Conservation (phyloP, 2,329 filamentous ascomycete species). For the Alternaria viburni region DNA sequence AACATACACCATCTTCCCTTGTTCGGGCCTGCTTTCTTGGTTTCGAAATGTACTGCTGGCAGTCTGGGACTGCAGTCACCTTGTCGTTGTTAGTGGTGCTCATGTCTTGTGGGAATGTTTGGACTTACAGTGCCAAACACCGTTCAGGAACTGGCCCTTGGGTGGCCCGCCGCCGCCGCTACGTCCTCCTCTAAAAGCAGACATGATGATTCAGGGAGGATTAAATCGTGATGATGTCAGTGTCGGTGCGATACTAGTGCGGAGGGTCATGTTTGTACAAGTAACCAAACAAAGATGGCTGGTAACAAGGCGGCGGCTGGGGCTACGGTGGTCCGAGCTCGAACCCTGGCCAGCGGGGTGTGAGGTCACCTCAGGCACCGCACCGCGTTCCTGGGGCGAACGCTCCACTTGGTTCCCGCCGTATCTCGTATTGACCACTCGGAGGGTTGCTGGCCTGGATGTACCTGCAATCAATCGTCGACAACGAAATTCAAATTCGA, state of each 20-base stretch:
- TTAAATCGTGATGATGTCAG: not conserved
- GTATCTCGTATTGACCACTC: not conserved
- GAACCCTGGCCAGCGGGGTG: not conserved
- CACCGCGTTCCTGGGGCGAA: not conserved
- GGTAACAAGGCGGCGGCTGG: not conserved
- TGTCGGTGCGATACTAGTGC: not conserved
- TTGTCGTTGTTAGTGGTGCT: conserved; percentile 26
- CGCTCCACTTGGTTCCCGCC: conserved; percentile 4
- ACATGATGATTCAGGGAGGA: conserved; percentile 19
- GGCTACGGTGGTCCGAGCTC: not conserved
- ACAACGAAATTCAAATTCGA: not conserved
- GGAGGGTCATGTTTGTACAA: not conserved
- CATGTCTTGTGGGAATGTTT: not conserved
- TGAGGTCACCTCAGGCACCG: not conserved
- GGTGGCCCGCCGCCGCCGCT: conserved; percentile 9
- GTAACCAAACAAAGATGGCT: not conserved
- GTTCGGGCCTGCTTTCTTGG: conserved; percentile 64
- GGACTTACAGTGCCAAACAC: conserved; percentile 36
- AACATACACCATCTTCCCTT: conserved; percentile 59
- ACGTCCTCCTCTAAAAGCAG: conserved; percentile 17
- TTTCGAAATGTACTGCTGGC: conserved; percentile 61
- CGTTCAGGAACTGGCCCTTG: conserved; percentile 30
- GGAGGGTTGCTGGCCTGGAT: not conserved
- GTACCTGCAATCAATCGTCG: not conserved
- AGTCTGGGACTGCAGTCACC: conserved; percentile 63